Conservation (phyloP, 768 basidiomycete genomes). For the Calvatia gigantea region DNA sequence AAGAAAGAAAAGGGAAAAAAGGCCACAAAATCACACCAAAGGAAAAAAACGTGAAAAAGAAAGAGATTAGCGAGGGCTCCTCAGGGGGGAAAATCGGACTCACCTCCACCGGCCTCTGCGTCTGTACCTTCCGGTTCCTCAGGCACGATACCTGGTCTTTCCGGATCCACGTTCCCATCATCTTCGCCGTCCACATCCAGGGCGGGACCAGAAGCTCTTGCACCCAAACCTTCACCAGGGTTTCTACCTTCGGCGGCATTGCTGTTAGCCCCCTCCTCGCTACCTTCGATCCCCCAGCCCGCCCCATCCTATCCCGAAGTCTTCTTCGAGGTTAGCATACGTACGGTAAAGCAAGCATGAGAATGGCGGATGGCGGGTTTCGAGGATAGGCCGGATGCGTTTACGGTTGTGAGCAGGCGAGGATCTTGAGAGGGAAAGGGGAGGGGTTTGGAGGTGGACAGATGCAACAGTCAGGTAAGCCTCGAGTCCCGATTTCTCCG, state of each 20-base stretch:
- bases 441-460: slow-evolving; percentile 46
- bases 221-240: no score
- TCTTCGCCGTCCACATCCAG: slow-evolving; percentile 20
- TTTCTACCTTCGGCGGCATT: no score
- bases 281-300: slow-evolving; percentile 23
- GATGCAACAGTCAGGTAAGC: slow-evolving; percentile 88
- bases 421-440: slow-evolving; percentile 94
- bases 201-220: slow-evolving; percentile 1
- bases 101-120: background rate
- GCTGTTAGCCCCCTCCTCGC: no score
- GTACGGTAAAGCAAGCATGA: slow-evolving; percentile 93
- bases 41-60: background rate
- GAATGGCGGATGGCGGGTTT: slow-evolving; percentile 89
- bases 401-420: slow-evolving; percentile 95
- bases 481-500: slow-evolving; percentile 30
- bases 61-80: background rate
- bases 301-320: slow-evolving; percentile 65
- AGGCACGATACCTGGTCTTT: background rate
- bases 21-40: background rate
- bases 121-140: background rate
- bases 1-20: background rate
- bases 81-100: no score
- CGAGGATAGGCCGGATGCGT: slow-evolving; percentile 88
- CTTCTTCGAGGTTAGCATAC: slow-evolving; percentile 94
- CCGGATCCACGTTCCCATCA: slow-evolving; percentile 1